A percentile compares a stretch with the other conserved stretches of the same genome.
Conservation (phyloP, 2,329 filamentous ascomycete species). For the Colletotrichum graminicola region DNA sequence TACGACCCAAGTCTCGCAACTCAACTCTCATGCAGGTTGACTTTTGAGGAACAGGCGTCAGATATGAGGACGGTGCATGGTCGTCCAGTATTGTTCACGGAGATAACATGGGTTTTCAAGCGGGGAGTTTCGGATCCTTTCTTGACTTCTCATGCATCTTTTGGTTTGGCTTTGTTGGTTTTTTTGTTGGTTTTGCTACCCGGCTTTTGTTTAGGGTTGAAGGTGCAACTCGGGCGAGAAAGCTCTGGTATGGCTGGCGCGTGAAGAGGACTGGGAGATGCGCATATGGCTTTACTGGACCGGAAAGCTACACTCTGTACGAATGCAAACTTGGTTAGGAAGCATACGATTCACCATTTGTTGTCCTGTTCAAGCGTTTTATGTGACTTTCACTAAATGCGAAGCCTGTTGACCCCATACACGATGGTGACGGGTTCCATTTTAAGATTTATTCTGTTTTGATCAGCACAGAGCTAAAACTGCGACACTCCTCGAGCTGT, state of each 20-base stretch:
- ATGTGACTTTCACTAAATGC: neutral
- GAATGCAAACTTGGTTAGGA: neutral
- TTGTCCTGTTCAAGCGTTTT: neutral
- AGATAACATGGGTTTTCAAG: neutral
- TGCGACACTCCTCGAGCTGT: neutral
- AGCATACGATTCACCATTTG: neutral
- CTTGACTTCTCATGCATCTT: neutral
- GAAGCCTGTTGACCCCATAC: too few relatives aligned
- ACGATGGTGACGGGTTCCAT: too few relatives aligned
- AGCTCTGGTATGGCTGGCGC: neutral
- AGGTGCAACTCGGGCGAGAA: neutral
- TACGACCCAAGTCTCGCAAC: constrained; percentile 36
- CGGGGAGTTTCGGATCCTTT: constrained; percentile 9
- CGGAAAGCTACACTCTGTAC: neutral
- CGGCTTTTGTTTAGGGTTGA: neutral
- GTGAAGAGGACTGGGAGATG: neutral
- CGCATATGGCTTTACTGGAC: neutral
- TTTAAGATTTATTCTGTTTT: neutral
- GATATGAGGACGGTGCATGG: neutral
- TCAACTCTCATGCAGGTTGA: constrained; percentile 33
- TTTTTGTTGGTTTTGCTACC: neutral
- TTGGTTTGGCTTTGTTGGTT: neutral
- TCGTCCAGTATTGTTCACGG: neutral
- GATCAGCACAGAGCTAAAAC: neutral
- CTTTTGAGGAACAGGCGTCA: constrained; percentile 25